Evolutionary conservation across 108 stramenopile genomes (phyloP), one percentile per base, ranked within the genome.

Genomic region (Parietichytrium sp.): DNA sequence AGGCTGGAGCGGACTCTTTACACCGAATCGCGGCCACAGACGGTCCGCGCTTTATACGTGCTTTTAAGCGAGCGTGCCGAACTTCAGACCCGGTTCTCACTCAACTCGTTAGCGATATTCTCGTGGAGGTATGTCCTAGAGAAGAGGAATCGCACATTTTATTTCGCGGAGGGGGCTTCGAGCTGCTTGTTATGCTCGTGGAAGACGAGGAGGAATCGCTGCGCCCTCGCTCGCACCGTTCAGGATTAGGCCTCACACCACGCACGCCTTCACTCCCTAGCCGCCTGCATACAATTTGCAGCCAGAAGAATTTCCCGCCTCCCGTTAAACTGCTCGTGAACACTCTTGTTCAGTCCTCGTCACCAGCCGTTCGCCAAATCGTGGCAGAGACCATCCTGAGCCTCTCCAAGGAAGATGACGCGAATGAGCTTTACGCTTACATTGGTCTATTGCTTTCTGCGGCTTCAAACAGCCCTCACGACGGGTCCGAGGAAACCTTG

Each of bases 401-500:
- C 6, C 33, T n/a, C 15, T 16, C 38, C 6, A n/a, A 3, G 25
- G 15, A 72, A 33, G 61, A 72, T 27, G 61, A 72, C 20, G 38
- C 36, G 38, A 72, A 72, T 42, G 61, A 72, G 36, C 8, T 72
- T 16, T 12, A 20, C 23, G 16, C 10, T 6, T 72, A 45, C 20
- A 72, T 72, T 72, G 38, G 38, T 45, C 45, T 23, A 6, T 23
- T 72, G 20, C 36, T 72, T 33, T 72, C 61, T 72, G 42, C 61
- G 10, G 61, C 61, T 6, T 10, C 8, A 0, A 33, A 72, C 38
- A n/a, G 38, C 8, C 10, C 15, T 36, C 61, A 33, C 3, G n/a
- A n/a, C n/a, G 38, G 42, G 20, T 45, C 16, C 20, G 42, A 45
- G 6, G 61, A 72, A 25, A 72, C 38, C 33, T 6, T 27, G 13